Base-by-base conservation (phyloP, 2,329 filamentous ascomycete species). In the Alternaria hordeiaustralica region DNA sequence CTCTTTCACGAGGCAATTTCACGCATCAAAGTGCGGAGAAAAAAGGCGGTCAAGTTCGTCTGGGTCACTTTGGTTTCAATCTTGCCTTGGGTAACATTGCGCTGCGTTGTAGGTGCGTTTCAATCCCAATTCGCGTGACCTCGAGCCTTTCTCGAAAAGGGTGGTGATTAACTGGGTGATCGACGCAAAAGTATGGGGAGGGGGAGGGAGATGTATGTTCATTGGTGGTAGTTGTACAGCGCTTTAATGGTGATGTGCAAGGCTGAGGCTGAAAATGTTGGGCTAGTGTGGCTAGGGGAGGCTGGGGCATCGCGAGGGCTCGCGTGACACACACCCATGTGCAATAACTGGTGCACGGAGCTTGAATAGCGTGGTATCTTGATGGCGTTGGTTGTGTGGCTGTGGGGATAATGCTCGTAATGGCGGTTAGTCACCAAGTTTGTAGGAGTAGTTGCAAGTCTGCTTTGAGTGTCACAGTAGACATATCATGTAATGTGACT, bases 191-290 rank as follows among this genome's bases (percentile, higher is more conserved):
- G 49, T 23, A 53, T 53, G 20, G 49, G 49, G 49, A 36, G 49
- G 49, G 28, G 26, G 15, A 51, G 21, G 28, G 28, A 36, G 15
- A 33, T 6, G 28, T 4, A 5, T 36, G 6, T 15, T 51, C 33
- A 51, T 51, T 51, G 49, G 49, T 51, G 49, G 49, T 33, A 51
- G 30, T 15, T 36, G 49, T 13, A 20, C 49, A 36, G 18, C 49
- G 49, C 33, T 51, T 51, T 51, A 41, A 53, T 53, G 49, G 49
- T 41, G 49, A 53, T 53, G 49, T 13, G 49, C 49, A 53, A 53
- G 49, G 30, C 49, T 53, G 49, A 53, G 49, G 49, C 49, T 53
- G 49, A 25, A 25, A 36, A 53, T 53, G 49, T 53, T 53, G 28
- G 49, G 28, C 49, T 41, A 53, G 20, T 45, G 43, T 53, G 23